phyloP scores from a whole-genome alignment of 108 stramenopile genomes.

The Mayamaea pseudoterrestris region DNA sequence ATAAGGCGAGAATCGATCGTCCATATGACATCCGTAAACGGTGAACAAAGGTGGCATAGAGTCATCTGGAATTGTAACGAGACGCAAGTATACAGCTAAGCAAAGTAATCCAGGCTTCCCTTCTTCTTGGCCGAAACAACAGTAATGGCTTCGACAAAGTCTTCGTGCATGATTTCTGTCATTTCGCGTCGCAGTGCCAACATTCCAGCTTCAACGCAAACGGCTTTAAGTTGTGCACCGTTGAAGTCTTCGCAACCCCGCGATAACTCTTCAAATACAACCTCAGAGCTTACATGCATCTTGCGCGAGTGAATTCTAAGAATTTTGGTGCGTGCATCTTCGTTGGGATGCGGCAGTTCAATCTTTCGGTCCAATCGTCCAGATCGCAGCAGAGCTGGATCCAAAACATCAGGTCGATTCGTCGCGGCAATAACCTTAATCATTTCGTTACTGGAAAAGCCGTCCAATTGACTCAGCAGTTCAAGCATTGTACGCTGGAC shows the following conservation, averaged over 20 bases:
- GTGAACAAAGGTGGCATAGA: neutral
- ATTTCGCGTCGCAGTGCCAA: conserved; percentile 74
- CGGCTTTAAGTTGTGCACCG: conserved; percentile 95
- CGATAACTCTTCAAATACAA: conserved; percentile 93
- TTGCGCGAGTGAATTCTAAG: conserved; percentile 90
- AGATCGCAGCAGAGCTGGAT: conserved; percentile 95
- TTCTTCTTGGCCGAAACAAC: conserved; percentile 99
- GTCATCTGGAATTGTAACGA: neutral
- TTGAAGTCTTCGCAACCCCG: conserved; percentile 96
- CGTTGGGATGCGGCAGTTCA: conserved; percentile 95
- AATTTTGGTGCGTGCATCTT: conserved; percentile 90
- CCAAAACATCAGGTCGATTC: conserved; percentile 93
- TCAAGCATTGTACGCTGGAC: conserved; percentile 99
- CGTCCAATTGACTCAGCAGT: conserved; percentile 96
- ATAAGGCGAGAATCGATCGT: no score
- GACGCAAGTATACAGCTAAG: conserved; percentile 24
- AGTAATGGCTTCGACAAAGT: conserved; percentile 95
- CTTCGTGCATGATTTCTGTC: conserved; percentile 53
- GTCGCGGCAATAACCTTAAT: conserved; percentile 99
- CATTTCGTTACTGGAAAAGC: conserved; percentile 93
- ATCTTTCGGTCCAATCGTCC: conserved; percentile 98
- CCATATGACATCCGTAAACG: no score
- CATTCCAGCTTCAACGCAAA: conserved; percentile 99
- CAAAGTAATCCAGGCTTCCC: conserved; percentile 94
- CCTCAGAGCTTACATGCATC: conserved; percentile 83